Conservation (phyloP, 2,329 filamentous ascomycete species). For the Cladophialophora immunda region DNA sequence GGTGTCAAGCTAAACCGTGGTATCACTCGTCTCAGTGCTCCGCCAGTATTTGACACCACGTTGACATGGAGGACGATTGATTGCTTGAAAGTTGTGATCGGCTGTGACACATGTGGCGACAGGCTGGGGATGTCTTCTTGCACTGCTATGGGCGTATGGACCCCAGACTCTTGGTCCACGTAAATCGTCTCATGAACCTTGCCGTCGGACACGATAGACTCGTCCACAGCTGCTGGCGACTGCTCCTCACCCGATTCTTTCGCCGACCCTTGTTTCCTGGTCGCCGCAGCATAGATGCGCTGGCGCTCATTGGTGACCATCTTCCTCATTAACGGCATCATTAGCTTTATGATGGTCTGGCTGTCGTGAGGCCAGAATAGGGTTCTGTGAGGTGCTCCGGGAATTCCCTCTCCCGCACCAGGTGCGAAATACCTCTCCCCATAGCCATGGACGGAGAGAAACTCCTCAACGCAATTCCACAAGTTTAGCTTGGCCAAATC, state of each 20-base stretch:
- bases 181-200: slow-evolving; percentile 3
- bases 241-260: slow-evolving; percentile 20
- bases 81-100: slow-evolving; percentile 31
- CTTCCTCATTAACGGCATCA: slow-evolving; percentile 64
- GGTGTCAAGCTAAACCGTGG: slow-evolving; percentile 37
- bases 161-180: slow-evolving; percentile 12
- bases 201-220: slow-evolving; percentile 10
- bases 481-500: slow-evolving; percentile 66
- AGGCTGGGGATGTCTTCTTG: slow-evolving; percentile 6
- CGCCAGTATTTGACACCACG: slow-evolving; percentile 37
- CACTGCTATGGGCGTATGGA: neutral
- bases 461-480: slow-evolving; percentile 65
- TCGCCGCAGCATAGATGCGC: slow-evolving; percentile 65
- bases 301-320: slow-evolving; percentile 70
- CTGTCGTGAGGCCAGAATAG: slow-evolving; percentile 64
- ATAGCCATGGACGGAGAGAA: slow-evolving; percentile 60
- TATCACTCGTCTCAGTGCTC: slow-evolving; percentile 35
- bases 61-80: slow-evolving; percentile 38
- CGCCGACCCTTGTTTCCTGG: slow-evolving; percentile 56
- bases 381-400: slow-evolving; percentile 54
- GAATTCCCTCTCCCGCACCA: slow-evolving; percentile 34
- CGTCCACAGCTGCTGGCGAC: slow-evolving; percentile 9
- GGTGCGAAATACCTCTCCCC: slow-evolving; percentile 61
- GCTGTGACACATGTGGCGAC: slow-evolving; percentile 12
- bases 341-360: slow-evolving; percentile 64